Conservation (phyloP, 2,329 filamentous ascomycete species). For the Xylaria sp. region DNA sequence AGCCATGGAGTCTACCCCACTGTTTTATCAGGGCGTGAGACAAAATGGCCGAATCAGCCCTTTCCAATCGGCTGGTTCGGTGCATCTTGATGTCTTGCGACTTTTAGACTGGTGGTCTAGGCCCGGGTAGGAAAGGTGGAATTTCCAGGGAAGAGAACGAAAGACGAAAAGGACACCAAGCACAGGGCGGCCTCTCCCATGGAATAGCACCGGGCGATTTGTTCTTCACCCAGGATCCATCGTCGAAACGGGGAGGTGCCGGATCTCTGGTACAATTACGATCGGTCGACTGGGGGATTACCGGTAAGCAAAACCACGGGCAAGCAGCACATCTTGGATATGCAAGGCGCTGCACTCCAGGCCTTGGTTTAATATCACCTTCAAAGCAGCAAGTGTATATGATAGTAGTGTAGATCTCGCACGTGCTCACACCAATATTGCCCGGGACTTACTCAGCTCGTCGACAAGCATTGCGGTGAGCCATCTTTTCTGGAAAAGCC, state of each 20-base stretch:
- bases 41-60: not conserved
- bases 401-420: slow-evolving; percentile 12
- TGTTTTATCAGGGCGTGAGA: not conserved
- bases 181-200: not conserved
- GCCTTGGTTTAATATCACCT: not conserved
- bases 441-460: slow-evolving; percentile 15
- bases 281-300: not conserved
- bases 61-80: slow-evolving; percentile 20
- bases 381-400: slow-evolving; percentile 13
- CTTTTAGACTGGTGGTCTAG: not conserved
- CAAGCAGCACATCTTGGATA: not conserved
- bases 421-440: slow-evolving; percentile 4
- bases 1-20: not conserved
- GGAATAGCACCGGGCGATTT: not conserved
- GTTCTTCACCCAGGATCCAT: not conserved
- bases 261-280: not conserved
- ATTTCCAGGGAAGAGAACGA: not conserved
- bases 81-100: not conserved
- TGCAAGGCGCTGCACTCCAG: not conserved
- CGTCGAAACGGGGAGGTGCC: not conserved
- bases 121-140: not conserved
- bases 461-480: not conserved
- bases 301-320: not conserved
- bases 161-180: not conserved
- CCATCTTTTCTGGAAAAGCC: slow-evolving; percentile 19